Conservation (phyloP, 2,329 filamentous ascomycete species). For the Hypoxylon sp. region DNA sequence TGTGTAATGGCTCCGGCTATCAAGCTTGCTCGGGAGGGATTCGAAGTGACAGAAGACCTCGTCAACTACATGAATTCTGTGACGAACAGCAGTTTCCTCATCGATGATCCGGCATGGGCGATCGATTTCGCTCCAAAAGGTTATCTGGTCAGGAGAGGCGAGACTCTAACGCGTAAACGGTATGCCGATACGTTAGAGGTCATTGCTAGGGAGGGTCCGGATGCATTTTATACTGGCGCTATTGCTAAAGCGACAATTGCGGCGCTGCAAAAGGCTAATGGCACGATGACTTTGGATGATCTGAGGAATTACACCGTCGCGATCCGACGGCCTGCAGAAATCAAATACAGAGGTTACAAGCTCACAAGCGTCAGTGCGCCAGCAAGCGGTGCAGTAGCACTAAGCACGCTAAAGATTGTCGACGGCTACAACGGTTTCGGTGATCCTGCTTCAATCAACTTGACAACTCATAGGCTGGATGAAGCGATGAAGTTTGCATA, state of each 20-base stretch:
- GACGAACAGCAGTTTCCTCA: slow-evolving; percentile 72
- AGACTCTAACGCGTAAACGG: slow-evolving; percentile 64
- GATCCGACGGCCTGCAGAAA: slow-evolving; percentile 71
- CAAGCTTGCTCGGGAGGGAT: slow-evolving; percentile 79
- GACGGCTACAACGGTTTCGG: slow-evolving; percentile 79
- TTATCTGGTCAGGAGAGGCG: slow-evolving; percentile 52
- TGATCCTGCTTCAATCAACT: slow-evolving; percentile 64
- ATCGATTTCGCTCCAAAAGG: slow-evolving; percentile 78
- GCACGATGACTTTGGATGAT: slow-evolving; percentile 87
- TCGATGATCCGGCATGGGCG: slow-evolving; percentile 81
- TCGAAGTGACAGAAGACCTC: slow-evolving; percentile 76
- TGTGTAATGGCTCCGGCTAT: slow-evolving; percentile 79
- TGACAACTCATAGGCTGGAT: slow-evolving; percentile 84
- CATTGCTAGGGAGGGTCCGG: slow-evolving; percentile 61
- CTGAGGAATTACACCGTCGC: slow-evolving; percentile 80
- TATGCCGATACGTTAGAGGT: slow-evolving; percentile 69
- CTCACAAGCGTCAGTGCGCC: slow-evolving; percentile 79
- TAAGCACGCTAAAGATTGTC: slow-evolving; percentile 82
- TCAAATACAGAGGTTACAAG: slow-evolving; percentile 79
- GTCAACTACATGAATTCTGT: slow-evolving; percentile 75
- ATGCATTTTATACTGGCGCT: slow-evolving; percentile 62
- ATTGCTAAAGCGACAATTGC: slow-evolving; percentile 63
- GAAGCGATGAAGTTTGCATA: slow-evolving; percentile 89
- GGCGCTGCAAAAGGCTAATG: slow-evolving; percentile 73
- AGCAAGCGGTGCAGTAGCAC: slow-evolving; percentile 78